Percentiles rank a stretch among this genome's conserved stretches.
Evolutionary conservation across 2,329 filamentous ascomycete genomes (phyloP).

Genomic region (Furcasterigmium sp.): DNA sequence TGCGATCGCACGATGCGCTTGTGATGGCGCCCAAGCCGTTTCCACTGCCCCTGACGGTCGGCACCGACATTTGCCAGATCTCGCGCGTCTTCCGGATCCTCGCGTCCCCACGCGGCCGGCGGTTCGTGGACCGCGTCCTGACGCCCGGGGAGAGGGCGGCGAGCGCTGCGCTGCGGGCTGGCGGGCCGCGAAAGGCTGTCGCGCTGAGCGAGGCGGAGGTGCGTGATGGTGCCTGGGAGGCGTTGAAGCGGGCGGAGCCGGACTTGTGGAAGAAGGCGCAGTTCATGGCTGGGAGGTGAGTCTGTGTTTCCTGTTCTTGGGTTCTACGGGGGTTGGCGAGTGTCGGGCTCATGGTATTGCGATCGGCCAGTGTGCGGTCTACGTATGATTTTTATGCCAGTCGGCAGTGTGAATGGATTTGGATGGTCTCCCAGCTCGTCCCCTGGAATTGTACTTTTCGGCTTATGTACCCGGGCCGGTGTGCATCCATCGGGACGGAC

Average conservation of each 20-base stretch:
- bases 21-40: slow-evolving; percentile 35
- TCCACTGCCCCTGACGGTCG: slow-evolving; percentile 62
- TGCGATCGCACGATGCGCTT: background rate
- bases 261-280: slow-evolving; percentile 30
- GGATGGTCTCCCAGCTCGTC: no score
- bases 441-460: no score
- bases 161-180: slow-evolving; percentile 5
- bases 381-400: no score
- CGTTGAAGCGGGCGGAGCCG: slow-evolving; percentile 10
- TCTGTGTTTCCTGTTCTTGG: slow-evolving; percentile 1
- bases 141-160: slow-evolving; percentile 30
- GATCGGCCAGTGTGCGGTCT: background rate
- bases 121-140: slow-evolving; percentile 45
- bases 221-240: slow-evolving; percentile 1
- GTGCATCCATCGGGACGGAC: background rate
- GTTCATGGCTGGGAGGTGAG: slow-evolving; percentile 40
- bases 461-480: no score
- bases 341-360: background rate
- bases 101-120: slow-evolving; percentile 28
- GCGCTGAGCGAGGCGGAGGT: background rate
- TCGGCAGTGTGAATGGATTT: no score
- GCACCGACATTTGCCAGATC: slow-evolving; percentile 74
- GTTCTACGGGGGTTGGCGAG: background rate
- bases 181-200: slow-evolving; percentile 9
- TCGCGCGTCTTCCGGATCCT: slow-evolving; percentile 59